These are phyloP conservation scores for Pisolithus sp. DNA, from an alignment of 768 basidiomycete genomes.

Conservation along the genomic window DNA sequence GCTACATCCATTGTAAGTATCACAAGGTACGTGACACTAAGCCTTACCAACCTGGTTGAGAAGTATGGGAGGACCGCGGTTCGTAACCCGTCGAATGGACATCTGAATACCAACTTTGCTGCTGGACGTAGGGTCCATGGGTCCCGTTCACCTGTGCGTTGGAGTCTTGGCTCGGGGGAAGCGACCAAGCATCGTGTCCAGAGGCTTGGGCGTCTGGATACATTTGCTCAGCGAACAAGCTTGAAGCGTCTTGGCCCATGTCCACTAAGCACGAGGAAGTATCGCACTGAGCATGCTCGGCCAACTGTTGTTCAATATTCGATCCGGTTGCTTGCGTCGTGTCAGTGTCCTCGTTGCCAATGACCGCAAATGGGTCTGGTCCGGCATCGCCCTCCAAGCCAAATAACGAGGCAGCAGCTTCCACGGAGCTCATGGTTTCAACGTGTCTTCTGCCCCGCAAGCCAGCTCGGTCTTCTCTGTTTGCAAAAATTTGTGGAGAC, in stretches of 20 bases:
- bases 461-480: conserved; percentile 6
- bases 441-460: conserved; percentile 19
- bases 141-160: conserved; percentile 9
- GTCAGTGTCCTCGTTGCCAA: conserved; percentile 37
- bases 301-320: neutral
- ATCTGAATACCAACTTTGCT: conserved; percentile 28
- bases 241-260: conserved; percentile 33
- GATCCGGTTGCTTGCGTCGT: conserved; percentile 23
- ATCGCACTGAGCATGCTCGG: conserved; percentile 16
- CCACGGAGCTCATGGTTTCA: conserved; percentile 55
- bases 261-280: conserved; percentile 18
- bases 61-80: conserved; percentile 10
- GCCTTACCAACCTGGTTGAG: conserved; percentile 20
- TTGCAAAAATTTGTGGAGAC: conserved; percentile 11
- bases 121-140: conserved; percentile 19
- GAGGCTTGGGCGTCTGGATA: conserved; percentile 22
- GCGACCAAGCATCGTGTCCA: conserved; percentile 22
- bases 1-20: conserved; percentile 8
- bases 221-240: conserved; percentile 33
- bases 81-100: conserved; percentile 22
- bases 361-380: conserved; percentile 58
- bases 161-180: conserved; percentile 17
- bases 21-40: neutral
- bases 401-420: conserved; percentile 80
- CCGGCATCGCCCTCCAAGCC: conserved; percentile 51